These are phyloP conservation scores for Williopsis jadinii DNA, from an alignment of 1,139 yeast genomes.

Conservation along the genomic window DNA sequence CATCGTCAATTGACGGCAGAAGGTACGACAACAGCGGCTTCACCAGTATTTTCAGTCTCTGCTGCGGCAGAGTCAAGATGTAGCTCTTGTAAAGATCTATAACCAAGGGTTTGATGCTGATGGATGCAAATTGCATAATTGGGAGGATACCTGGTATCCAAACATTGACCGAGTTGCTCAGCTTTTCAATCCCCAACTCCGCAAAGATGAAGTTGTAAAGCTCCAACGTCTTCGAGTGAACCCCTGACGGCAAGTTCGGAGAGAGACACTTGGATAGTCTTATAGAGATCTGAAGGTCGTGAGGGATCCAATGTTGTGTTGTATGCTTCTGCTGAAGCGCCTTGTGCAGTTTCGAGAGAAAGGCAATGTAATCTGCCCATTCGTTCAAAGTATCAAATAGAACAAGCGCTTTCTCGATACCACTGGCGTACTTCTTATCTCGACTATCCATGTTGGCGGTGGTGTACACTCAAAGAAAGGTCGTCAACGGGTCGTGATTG, in stretches of 20 bases:
- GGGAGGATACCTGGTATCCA: conserved; percentile 94
- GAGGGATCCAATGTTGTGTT: conserved; percentile 46
- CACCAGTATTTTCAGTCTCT: conserved; percentile 44
- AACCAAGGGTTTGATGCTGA: conserved; percentile 75
- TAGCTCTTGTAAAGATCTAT: conserved; percentile 52
- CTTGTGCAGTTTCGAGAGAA: conserved; percentile 69
- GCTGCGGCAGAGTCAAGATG: conserved; percentile 45
- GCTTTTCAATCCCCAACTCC: conserved; percentile 43
- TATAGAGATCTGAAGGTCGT: conserved; percentile 41
- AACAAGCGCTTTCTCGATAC: conserved; percentile 65
- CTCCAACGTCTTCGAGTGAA: conserved; percentile 80
- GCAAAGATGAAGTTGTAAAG: conserved; percentile 67
- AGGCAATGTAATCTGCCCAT: conserved; percentile 98
- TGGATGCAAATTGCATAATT: conserved; percentile 78
- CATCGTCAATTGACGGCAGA: conserved; percentile 88
- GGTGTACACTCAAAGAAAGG: too few species aligned
- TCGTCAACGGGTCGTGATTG: too few species aligned
- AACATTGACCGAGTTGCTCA: conserved; percentile 46
- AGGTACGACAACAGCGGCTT: conserved; percentile 70
- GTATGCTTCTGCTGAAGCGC: conserved; percentile 44
- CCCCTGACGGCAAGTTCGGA: conserved; percentile 85
- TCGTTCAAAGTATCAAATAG: conserved; percentile 84
- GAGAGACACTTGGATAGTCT: conserved; percentile 60
- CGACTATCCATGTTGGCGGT: conserved; percentile 33
- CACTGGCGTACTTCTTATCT: conserved; percentile 60